Evolutionary conservation across 1,284 basidiomycete species (phyloP), one percentile per base, ranked within the genome.

Genomic region (Volvariella surrecta): DNA sequence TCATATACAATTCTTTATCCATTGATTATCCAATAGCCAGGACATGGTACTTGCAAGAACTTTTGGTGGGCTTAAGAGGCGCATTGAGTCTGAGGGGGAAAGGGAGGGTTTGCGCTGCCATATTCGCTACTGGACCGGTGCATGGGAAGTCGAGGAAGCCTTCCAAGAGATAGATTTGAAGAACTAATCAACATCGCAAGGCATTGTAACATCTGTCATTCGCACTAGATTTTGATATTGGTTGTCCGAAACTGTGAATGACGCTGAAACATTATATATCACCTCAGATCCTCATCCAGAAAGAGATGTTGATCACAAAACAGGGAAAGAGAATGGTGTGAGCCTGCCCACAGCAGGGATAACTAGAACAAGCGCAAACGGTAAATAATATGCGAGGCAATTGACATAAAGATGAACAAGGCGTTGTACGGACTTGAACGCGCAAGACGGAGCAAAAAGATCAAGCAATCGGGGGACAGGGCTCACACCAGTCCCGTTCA

Each of bases 141-240:
- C 91, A 40, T 96, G 93, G 92, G 87, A 95, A 59, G 81, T 92
- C 39, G 93, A 96, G 60, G 89, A 93, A 62, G 76, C 74, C 37
- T 83, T 89, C 53, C 59, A 59, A 40, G 63, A 63, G 43, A 60
- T 79, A 16, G 62, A 58, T 41, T 64, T 52, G 15, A 7, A 35
- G 6, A 35, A 19, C 24, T 11, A 28, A 6, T 28, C 11, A 28
- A 11, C 24, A 28, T 6, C 24, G 11, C 11, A 6, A 28, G 24
- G 24, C 6, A 28, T 6, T 6, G 24, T 11, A 28, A 28, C 11
- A 28, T 28, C 24, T 28, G 24, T 11, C 24, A 28, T 28, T 28
- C 24, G 11, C 24, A 28, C 6, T 28, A 28, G 24, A 28, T 28
- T 28, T 28, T 28, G 24, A 28, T 6, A 6, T 28, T 28, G 6